phyloP scores from a whole-genome alignment of 306 rosid species.

The Castanea sativa region DNA sequence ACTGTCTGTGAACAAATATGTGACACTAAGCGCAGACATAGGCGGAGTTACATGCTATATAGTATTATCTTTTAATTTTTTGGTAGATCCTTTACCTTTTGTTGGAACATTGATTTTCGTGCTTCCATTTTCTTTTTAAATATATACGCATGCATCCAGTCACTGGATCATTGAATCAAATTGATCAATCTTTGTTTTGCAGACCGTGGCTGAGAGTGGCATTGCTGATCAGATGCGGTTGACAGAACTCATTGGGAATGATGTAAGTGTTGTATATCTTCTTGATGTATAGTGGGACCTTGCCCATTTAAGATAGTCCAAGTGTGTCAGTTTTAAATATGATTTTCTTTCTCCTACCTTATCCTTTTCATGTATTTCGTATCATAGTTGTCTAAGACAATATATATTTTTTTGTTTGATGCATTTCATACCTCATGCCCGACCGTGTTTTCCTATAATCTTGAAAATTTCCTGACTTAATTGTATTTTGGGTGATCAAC shows the following conservation, averaged over 20 bases:
- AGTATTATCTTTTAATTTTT: not conserved
- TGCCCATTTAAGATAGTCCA: slow-evolving; percentile 9
- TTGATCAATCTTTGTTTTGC: slow-evolving; percentile 29
- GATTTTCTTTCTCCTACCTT: not conserved
- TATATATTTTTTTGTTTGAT: not conserved
- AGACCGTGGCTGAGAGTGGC: slow-evolving; percentile 87
- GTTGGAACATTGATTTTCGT: not conserved
- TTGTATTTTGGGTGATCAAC: not conserved
- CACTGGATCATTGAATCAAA: slow-evolving; percentile 3
- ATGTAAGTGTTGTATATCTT: slow-evolving; percentile 61
- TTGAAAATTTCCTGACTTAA: slow-evolving; percentile 5
- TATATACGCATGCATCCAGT: not conserved
- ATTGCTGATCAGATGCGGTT: slow-evolving; percentile 87
- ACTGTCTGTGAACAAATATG: no score
- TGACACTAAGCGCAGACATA: no score
- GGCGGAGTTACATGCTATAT: no score
- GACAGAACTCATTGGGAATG: slow-evolving; percentile 67
- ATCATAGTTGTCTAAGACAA: not conserved
- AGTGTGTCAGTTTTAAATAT: not conserved
- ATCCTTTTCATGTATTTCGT: not conserved
- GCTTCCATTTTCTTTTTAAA: not conserved
- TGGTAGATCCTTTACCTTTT: not conserved
- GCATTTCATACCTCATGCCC: not conserved
- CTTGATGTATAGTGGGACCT: slow-evolving; percentile 14
- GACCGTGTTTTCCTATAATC: not conserved